Evolutionary conservation across 2,329 filamentous ascomycete genomes (phyloP), one percentile per base, ranked within the genome.

Genomic region (Penicillium sclerotigenum): DNA sequence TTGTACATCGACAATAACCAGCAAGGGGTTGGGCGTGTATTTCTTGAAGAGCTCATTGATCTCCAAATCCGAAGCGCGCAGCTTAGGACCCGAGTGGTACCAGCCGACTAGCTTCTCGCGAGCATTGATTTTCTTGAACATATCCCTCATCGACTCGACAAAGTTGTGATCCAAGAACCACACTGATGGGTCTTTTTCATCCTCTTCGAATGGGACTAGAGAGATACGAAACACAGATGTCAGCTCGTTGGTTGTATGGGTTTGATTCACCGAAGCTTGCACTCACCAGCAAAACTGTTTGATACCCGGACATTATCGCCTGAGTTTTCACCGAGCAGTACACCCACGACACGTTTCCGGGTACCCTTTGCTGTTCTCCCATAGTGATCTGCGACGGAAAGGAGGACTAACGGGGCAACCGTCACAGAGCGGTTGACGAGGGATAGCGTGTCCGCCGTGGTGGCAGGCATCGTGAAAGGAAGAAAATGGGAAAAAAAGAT

Each of bases 81-180:
- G 83, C 82, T 97, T 99, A 37, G 94, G 94, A 40, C 94, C 94
- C 20, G 94, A 96, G 79, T 99, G 94, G 77, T 99, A 99, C 94
- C 94, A 99, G 71, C 94, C 94, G 83, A 99, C 95, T 75, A 99
- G 84, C 86, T 97, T 97, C 81, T 99, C 94, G 62, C 90, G 83
- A 59, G 94, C 94, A 80, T 99, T 99, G 82, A 99, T 92, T 80
- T 97, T 97, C 83, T 99, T 99, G 84, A 99, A 99, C 94, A 99
- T 99, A 77, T 97, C 94, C 79, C 94, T 96, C 94, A 99, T 99
- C 67, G 88, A 90, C 78, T 99, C 94, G 76, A 99, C 90, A 71
- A 97, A 99, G 83, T 97, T 97, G 83, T 99, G 94, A 75, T 99
- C 94, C 63, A 99, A 80, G 75, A 97, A 99, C 94, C 94, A 99